Percentiles rank a stretch among this genome's conserved stretches.
Evolutionary conservation across 179 eudicot genomes (phyloP).

Genomic region (Gypsophila paniculata): DNA sequence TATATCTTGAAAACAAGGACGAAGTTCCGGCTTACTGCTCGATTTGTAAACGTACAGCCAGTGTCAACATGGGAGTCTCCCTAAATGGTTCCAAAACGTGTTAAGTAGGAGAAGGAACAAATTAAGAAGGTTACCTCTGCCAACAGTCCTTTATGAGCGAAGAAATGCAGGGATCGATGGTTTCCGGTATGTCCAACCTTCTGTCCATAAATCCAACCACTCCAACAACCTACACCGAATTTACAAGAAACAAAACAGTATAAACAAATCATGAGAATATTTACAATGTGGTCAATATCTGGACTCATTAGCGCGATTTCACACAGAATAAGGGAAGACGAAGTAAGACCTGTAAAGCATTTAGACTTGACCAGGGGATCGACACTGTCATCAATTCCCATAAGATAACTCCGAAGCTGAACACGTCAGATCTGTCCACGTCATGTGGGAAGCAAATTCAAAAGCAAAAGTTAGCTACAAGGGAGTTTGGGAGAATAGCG

Average conservation of each 20-base stretch:
- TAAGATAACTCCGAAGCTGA: conserved; percentile 74
- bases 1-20: conserved; percentile 67
- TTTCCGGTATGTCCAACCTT: conserved; percentile 62
- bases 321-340: background rate
- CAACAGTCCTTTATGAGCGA: conserved; percentile 73
- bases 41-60: background rate
- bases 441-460: background rate
- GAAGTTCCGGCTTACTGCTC: conserved; percentile 56
- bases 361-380: conserved; percentile 67
- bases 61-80: background rate
- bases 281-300: background rate
- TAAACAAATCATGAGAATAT: background rate
- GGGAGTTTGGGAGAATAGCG: background rate
- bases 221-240: conserved; percentile 56
- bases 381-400: conserved; percentile 77
- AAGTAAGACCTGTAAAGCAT: conserved; percentile 58
- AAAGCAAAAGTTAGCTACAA: conserved; percentile 6
- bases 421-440: conserved; percentile 71
- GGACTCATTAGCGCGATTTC: background rate
- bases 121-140: conserved; percentile 43
- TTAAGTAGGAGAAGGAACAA: too few relatives aligned
- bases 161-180: conserved; percentile 48
- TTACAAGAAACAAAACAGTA: background rate
- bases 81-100: background rate
- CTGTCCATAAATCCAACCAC: conserved; percentile 84